Percentiles rank a stretch among this genome's conserved stretches.
These are phyloP conservation scores for Erythrobasidium hasegawianum DNA, from an alignment of 1,284 basidiomycete species.

Conservation along the genomic window DNA sequence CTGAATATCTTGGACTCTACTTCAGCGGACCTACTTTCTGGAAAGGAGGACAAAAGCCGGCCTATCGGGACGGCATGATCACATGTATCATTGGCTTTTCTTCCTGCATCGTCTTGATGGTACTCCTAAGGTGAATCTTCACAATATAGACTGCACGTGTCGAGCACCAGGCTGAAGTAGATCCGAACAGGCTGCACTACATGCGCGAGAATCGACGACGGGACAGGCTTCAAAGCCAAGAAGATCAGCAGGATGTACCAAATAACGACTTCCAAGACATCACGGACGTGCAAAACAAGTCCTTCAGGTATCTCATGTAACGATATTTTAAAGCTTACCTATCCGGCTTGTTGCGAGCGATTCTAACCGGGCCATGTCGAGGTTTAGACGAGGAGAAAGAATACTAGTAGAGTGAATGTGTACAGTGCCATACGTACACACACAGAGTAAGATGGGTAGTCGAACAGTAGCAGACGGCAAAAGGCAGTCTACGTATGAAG, in stretches of 20 bases:
- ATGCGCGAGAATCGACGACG: constrained; percentile 18
- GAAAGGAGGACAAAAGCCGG: constrained; percentile 17
- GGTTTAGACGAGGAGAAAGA: too few species aligned
- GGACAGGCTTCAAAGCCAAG: constrained; percentile 5
- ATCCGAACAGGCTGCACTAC: constrained; percentile 11
- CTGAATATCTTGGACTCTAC: not conserved
- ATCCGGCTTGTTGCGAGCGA: too few species aligned
- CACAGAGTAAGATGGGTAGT: too few species aligned
- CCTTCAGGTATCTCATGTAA: constrained; percentile 20
- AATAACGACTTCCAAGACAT: constrained; percentile 23
- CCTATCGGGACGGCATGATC: constrained; percentile 32
- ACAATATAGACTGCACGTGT: not conserved
- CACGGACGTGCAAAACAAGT: constrained; percentile 26
- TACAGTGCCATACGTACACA: too few species aligned
- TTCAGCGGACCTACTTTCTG: constrained; percentile 30
- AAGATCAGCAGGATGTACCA: constrained; percentile 1
- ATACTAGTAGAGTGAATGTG: too few species aligned
- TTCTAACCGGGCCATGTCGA: too few species aligned
- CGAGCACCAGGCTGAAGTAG: not conserved
- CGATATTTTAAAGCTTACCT: too few species aligned
- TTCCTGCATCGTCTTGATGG: constrained; percentile 19
- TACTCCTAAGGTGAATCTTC: constrained; percentile 5
- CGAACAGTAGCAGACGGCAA: too few species aligned
- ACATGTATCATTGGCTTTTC: constrained; percentile 32
- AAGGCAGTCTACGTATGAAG: too few species aligned